These are phyloP conservation scores for Oemleria cerasiformis DNA, from an alignment of 306 rosid species.

Conservation along the genomic window DNA sequence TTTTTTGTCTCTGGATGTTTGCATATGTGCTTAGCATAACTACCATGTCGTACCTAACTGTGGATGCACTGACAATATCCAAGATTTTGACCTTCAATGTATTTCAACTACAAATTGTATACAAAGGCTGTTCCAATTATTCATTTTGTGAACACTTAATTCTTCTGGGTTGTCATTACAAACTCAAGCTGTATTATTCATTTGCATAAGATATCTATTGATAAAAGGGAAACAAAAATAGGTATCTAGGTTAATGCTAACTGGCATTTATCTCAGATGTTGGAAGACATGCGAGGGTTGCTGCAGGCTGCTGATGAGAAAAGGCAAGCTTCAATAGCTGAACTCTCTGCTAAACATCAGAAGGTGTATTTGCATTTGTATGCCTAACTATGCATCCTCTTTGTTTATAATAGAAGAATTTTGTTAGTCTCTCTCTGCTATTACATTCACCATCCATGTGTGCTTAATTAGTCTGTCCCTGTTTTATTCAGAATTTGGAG, in stretches of 20 bases:
- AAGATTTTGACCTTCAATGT: background rate
- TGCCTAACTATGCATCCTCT: constrained; percentile 3
- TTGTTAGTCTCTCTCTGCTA: constrained; percentile 9
- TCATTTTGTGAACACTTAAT: background rate
- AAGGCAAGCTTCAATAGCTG: constrained; percentile 78
- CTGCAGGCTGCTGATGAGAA: constrained; percentile 90
- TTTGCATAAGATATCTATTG: background rate
- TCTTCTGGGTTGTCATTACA: background rate
- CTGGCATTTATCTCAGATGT: constrained; percentile 48
- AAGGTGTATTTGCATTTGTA: constrained; percentile 48
- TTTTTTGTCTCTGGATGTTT: constrained; percentile 28
- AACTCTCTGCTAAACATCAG: constrained; percentile 87
- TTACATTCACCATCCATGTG: background rate
- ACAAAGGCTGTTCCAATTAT: background rate
- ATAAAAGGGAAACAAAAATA: background rate
- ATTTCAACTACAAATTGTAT: background rate
- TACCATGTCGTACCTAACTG: constrained; percentile 6
- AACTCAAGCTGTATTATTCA: background rate
- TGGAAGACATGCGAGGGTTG: constrained; percentile 75
- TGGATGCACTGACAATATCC: background rate
- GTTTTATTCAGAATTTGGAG: constrained; percentile 67
- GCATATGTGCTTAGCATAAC: constrained; percentile 11
- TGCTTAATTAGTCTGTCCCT: constrained; percentile 23
- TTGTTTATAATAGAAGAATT: background rate
- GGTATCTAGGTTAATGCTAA: background rate